Base-by-base conservation (phyloP, 805 yeast genomes). In the Wickerhamomyces xylosicus region DNA sequence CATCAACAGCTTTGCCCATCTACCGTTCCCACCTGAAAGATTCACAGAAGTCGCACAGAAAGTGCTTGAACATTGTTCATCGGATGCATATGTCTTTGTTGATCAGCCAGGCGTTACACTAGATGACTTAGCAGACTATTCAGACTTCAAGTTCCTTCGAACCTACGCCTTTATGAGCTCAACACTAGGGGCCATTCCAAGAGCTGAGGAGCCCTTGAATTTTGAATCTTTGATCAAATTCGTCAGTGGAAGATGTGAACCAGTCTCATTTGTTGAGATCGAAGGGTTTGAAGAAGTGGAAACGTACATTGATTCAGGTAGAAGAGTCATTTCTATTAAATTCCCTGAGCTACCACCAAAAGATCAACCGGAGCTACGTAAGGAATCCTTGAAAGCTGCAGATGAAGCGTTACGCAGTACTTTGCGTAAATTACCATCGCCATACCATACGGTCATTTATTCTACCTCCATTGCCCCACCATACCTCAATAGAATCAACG, bases 371-470 rank as follows among this genome's bases (percentile, higher is more conserved):
- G 47, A 56, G 4, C 39, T 38, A 13, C 53, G 73, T 37, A 43
- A 43, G 1, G 52, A 59, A 21, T 62, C 69, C 36, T 48, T 31
- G 47, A 59, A 37, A 16, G 5, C 22, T 13, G 37, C 39, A 27
- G 71, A 67, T 43, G 41, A 43, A 2, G 44, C 62, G 14, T 43
- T 85, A 10, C 64, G 81, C 38, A 65, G 66, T 16, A 66, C 83
- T 4, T 44, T 83, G n/a, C 70, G 83, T 29, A 75, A 73, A 39
- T 56, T 83, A 11, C 95, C 96, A 1, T 68, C 89, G 0, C 95
- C 95, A 0, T 72, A 74, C 43, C 71, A 69, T 40, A 64, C 86
- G 2, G 59, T 87, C 2, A 56, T 85, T 2, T 63, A 77, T 41
- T 74, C 87, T 0, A 66, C 79, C 0, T 35, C 56, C 10, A 48